phyloP scores from a whole-genome alignment of 1,139 yeast species.

The Diutina catenulata region DNA sequence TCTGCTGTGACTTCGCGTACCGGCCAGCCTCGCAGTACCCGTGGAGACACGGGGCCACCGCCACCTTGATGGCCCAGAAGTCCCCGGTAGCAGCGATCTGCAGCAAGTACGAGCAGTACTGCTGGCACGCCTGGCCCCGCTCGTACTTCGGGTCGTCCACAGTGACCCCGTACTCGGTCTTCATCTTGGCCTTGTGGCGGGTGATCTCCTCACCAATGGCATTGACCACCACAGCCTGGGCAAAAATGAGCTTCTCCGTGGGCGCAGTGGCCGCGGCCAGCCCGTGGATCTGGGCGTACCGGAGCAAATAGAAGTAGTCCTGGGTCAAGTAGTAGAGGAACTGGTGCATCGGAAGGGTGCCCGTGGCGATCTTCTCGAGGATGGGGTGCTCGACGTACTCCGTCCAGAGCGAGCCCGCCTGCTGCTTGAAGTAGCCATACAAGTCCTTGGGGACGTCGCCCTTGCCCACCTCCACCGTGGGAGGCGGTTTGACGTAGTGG shows the following conservation, averaged over 20 bases:
- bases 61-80: slow-evolving; percentile 54
- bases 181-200: slow-evolving; percentile 42
- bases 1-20: background rate
- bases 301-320: slow-evolving; percentile 59
- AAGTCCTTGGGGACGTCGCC: slow-evolving; percentile 9
- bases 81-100: slow-evolving; percentile 41
- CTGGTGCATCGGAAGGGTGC: slow-evolving; percentile 34
- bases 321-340: slow-evolving; percentile 57
- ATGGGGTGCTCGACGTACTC: slow-evolving; percentile 52
- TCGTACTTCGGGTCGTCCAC: slow-evolving; percentile 32
- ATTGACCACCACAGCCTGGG: slow-evolving; percentile 40
- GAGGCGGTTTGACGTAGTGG: slow-evolving; percentile 22
- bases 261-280: slow-evolving; percentile 57
- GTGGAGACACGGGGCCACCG: slow-evolving; percentile 66
- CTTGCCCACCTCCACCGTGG: background rate
- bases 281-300: slow-evolving; percentile 60
- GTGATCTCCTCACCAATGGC: slow-evolving; percentile 46
- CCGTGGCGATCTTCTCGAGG: slow-evolving; percentile 39
- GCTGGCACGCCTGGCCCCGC: slow-evolving; percentile 45
- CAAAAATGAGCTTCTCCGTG: slow-evolving; percentile 35
- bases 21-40: slow-evolving; percentile 35
- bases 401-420: slow-evolving; percentile 48
- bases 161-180: slow-evolving; percentile 30
- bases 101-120: slow-evolving; percentile 49
- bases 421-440: slow-evolving; percentile 40